These are phyloP conservation scores for Pleurotus sapidus DNA, from an alignment of 768 basidiomycete genomes.

Conservation along the genomic window DNA sequence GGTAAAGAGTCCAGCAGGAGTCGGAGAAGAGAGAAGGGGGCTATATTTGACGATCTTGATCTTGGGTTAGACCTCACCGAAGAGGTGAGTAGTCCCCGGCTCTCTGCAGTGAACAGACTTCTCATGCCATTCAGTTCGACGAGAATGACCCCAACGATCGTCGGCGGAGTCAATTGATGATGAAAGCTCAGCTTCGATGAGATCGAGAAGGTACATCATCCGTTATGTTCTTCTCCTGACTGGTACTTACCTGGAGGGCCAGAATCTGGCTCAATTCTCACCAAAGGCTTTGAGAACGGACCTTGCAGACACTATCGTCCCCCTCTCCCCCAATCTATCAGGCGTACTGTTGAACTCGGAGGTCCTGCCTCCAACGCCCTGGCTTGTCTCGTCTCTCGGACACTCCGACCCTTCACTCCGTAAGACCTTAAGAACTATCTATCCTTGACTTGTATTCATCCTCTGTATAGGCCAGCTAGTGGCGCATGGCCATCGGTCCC, in stretches of 20 bases:
- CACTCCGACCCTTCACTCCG: neutral
- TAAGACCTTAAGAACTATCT: neutral
- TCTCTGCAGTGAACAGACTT: conserved; percentile 13
- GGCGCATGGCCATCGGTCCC: conserved; percentile 39
- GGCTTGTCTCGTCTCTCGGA: conserved; percentile 30
- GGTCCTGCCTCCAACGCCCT: conserved; percentile 34
- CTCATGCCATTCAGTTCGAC: conserved; percentile 50
- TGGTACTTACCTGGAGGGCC: neutral
- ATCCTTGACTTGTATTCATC: neutral
- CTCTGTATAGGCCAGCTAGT: conserved; percentile 8
- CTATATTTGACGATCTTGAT: conserved; percentile 50
- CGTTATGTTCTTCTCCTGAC: neutral
- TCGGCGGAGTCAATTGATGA: conserved; percentile 69
- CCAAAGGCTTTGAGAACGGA: conserved; percentile 47
- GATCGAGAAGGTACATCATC: conserved; percentile 57
- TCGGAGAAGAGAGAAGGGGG: conserved; percentile 47
- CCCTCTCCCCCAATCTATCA: neutral
- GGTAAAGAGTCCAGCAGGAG: conserved; percentile 32
- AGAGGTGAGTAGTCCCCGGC: conserved; percentile 30
- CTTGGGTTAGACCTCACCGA: conserved; percentile 44
- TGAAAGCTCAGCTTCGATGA: conserved; percentile 78
- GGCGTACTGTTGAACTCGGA: conserved; percentile 21
- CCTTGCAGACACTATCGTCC: conserved; percentile 28
- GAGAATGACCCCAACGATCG: conserved; percentile 72
- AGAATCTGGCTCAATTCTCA: conserved; percentile 68